Evolutionary conservation across 495 filamentous ascomycete genomes (phyloP).

Genomic region (Neurospora tetrasperma): DNA sequence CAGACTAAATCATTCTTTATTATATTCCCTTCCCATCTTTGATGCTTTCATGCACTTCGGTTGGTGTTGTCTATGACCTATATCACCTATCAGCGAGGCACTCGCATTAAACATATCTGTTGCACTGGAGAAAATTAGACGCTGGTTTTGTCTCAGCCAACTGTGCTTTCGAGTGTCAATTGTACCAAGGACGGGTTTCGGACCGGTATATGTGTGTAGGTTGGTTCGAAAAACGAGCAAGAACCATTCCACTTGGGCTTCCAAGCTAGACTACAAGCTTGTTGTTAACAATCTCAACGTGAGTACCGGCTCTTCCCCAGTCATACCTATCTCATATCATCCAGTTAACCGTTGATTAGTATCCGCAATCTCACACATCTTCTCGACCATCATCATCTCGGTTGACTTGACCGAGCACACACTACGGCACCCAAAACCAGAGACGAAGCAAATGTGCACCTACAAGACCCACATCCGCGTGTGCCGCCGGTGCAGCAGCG

Average conservation of each 20-base stretch:
- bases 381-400: neutral
- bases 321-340: neutral
- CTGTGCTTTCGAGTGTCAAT: neutral
- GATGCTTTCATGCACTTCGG: neutral
- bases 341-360: neutral
- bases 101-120: neutral
- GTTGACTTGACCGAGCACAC: neutral
- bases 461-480: conserved; percentile 32
- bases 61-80: neutral
- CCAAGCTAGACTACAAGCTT: neutral
- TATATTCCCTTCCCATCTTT: neutral
- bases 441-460: conserved; percentile 25
- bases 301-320: neutral
- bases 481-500: conserved; percentile 25
- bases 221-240: neutral
- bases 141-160: neutral
- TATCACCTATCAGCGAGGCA: neutral
- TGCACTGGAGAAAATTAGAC: neutral
- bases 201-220: neutral
- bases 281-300: neutral
- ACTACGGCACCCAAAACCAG: neutral
- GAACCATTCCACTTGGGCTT: neutral
- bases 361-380: neutral
- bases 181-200: neutral
- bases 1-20: neutral